Evolutionary conservation across 805 yeast genomes (phyloP).

Genomic region (Cyberlindnera maritima): DNA sequence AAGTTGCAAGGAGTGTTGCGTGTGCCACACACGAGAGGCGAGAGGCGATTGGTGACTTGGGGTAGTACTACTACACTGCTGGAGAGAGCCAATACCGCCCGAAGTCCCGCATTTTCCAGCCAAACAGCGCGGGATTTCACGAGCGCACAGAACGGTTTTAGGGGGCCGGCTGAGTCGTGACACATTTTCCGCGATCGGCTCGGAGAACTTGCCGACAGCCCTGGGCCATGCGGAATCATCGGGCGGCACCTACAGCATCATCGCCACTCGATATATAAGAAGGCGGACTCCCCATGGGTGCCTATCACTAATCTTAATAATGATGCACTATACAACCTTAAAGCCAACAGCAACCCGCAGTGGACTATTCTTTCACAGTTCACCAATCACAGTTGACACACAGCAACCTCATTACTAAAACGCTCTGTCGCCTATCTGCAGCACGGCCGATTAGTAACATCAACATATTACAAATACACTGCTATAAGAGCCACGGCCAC

Average conservation of each 20-base stretch:
- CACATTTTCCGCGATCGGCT: background rate
- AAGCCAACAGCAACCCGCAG: too few species aligned
- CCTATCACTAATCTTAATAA: too few species aligned
- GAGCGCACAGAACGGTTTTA: too few species aligned
- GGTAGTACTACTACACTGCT: too few species aligned
- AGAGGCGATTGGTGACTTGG: too few species aligned
- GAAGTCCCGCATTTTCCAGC: background rate
- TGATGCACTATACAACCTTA: background rate
- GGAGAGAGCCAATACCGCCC: too few species aligned
- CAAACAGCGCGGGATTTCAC: background rate
- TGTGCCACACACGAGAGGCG: too few species aligned
- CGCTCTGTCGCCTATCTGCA: conserved; percentile 2
- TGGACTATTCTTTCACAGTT: too few species aligned
- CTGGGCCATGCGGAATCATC: background rate
- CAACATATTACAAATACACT: background rate
- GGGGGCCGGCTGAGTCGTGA: background rate
- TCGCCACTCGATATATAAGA: background rate
- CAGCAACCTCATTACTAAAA: background rate
- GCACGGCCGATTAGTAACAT: conserved; percentile 2
- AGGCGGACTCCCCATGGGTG: background rate
- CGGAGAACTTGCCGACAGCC: too few species aligned
- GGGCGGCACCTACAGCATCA: background rate
- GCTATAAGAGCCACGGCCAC: too few species aligned
- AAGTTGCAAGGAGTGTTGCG: too few species aligned
- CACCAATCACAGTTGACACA: too few species aligned